Base-by-base conservation (phyloP, 2,329 filamentous ascomycete genomes). In the Diaporthe caulivora region DNA sequence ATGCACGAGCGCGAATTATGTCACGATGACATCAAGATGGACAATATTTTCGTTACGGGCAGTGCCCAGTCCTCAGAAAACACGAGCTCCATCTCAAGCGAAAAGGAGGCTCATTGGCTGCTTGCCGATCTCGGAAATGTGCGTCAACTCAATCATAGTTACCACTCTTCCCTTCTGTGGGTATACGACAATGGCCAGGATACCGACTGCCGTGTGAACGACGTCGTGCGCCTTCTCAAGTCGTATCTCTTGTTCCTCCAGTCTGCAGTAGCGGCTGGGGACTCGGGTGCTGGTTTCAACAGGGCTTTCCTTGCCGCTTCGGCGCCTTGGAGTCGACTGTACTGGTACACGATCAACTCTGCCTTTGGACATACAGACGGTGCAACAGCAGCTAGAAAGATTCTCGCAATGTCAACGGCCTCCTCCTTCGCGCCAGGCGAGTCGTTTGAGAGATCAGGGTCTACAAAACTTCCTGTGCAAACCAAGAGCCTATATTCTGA, bases 11-110 rank as follows among this genome's bases (percentile, higher is more conserved):
- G 78, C 21, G 58, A 75, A 8, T 77, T 82, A 2, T 82, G 81
- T 51, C 80, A 82, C 70, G 81, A 82, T 57, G 81, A 82, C 55
- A 73, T 82, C 65, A 82, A 82, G 72, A 74, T 77, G 10, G 80
- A 79, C 68, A 82, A 82, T 49, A 79, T 82, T 62, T 80, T 82
- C 64, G 73, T 81, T 17, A 74, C 74, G 1, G 60, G 49, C 11
- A 34, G 18, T 26, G 26, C 26, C 10, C 42, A 34, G 42, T 11
- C 60, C 31, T 26, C 42, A 51, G 29, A 11, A 10, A 67, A 51
- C 1, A 37, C 37, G 13, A 72, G 42, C 26, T n/a, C 37, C 17
- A 44, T 13, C 26, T 24, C 62, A 17, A 26, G 21, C 11, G 51
- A 29, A 6, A 49, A 76, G 73, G 47, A 77, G n/a, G 26, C 76